Base-by-base conservation (phyloP, 306 rosid species). In the Vigna hirtella region DNA sequence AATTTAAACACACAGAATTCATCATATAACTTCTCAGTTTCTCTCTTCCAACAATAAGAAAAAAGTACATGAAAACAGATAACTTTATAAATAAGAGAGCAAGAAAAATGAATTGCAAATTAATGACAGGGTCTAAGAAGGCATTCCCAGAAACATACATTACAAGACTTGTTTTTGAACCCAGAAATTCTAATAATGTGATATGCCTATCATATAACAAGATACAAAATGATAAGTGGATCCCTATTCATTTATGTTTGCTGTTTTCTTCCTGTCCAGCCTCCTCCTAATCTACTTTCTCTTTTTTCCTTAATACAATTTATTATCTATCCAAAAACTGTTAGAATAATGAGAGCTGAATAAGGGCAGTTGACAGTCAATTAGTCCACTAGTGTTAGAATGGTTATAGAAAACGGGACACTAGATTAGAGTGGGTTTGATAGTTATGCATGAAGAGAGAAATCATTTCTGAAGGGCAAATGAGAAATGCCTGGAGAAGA, bases 141-240 rank as follows among this genome's bases (percentile, higher is more conserved):
- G 74, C 12, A 80, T 53, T 66, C 20, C 66, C 13, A 42, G 4
- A 34, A 64, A 61, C 62, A 57, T 45, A 47, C 47, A 56, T 18
- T 45, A 12, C 50, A 56, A 58, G 70, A 56, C 40, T 42, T 30
- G 62, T 5, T 49, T 57, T 66, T 30, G 26, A 70, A 70, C 53
- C 40, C 7, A 78, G 14, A 32, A 78, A 32, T 28, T 32, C 16
- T 28, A 61, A 48, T 62, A 6, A 6, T 45, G 24, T 14, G 32
- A 47, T 32, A 49, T n/a, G 3, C 10, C 0, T 17, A 51, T 8
- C 2, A 36, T 11, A 36, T 34, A 38, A 22, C 40, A 56, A 18
- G 52, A 38, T 72, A 57, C 24, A 42, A 22, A 38, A 22, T 13
- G 77, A 63, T n/a, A 36, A 16, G 16, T 34, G 18, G 16, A 56